Percentiles rank a stretch among this genome's conserved stretches.
These are phyloP conservation scores for Termitomyces sp. DNA, from an alignment of 768 basidiomycete species.

Conservation along the genomic window DNA sequence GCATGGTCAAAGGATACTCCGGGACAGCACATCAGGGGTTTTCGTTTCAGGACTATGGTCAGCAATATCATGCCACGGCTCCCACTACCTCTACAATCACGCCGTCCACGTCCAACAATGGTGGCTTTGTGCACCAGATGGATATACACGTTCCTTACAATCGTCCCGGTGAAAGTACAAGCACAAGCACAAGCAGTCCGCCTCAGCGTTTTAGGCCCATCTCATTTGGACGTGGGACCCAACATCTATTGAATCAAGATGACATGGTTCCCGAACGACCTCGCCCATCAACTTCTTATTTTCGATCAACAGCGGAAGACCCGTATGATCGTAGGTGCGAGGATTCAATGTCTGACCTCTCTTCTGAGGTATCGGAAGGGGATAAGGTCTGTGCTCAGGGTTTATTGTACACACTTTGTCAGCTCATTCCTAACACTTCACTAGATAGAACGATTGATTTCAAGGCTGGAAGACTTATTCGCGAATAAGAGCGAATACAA, in stretches of 20 bases:
- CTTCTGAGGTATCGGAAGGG: slow-evolving; percentile 3
- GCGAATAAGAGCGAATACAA: slow-evolving; percentile 1
- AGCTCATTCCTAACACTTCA: neutral
- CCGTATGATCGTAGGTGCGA: neutral
- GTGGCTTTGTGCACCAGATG: neutral
- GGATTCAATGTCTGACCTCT: neutral
- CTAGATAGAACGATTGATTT: slow-evolving; percentile 4
- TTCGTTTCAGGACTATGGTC: slow-evolving; percentile 3
- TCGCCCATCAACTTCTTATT: slow-evolving; percentile 1
- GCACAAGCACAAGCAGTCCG: neutral
- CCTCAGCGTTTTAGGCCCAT: slow-evolving; percentile 7
- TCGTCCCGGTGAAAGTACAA: neutral
- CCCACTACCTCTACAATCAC: neutral
- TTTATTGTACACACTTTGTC: neutral
- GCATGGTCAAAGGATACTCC: slow-evolving; percentile 12
- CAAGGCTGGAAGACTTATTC: slow-evolving; percentile 6
- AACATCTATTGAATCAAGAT: slow-evolving; percentile 8
- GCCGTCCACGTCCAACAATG: neutral
- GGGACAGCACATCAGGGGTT: slow-evolving; percentile 7
- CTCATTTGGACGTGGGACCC: slow-evolving; percentile 11
- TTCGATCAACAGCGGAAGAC: neutral
- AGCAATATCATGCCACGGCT: slow-evolving; percentile 2
- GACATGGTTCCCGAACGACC: neutral
- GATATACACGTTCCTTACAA: neutral
- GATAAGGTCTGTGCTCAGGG: slow-evolving; percentile 1